Evolutionary conservation across 495 filamentous ascomycete genomes (phyloP), one percentile per base, ranked within the genome.

Genomic region (Aspergillus diversus): DNA sequence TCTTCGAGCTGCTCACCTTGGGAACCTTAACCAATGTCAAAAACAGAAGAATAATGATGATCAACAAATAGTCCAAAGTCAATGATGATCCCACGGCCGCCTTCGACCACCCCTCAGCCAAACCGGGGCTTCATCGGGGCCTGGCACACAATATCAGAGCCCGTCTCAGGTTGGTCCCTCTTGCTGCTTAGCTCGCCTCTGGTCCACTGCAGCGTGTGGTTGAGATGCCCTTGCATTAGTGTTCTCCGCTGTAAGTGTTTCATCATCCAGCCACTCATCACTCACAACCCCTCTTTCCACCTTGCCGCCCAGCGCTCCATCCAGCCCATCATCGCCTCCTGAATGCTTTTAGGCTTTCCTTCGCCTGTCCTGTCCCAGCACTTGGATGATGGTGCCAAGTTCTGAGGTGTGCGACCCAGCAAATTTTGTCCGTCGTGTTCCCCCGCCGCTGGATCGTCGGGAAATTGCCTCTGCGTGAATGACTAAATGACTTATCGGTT

Each of bases 221-320:
- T 50, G 47, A 50, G n/a, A 50, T 50, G 47, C 47, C 47, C 47
- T 50, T 50, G 47, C 47, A 50, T 50, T 50, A 50, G 47, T 50
- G 16, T 27, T 21, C 57, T 57, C 60, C 55, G 51, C 64, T 54
- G 42, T 27, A 42, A 2, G 55, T 62, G 65, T 67, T 64, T 67
- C 65, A 67, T 50, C 54, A 5, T 59, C 54, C 48, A 43, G 48
- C 57, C 57, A 59, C 57, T 59, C 57, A 59, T 27, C 32, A 34
- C 46, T 35, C 16, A 8, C 17, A 46, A 2, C 55, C 39, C 15
- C 39, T n/a, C 34, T 59, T n/a, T 39, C 7, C 33, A 31, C 32
- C 47, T 50, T 42, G 15, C 47, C 34, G 5, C 33, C 16, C 47
- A 27, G n/a, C 5, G 21, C 9, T 35, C 48, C 12, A 35, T 50